These are phyloP conservation scores for Phanerochaete carnosa DNA, from an alignment of 768 basidiomycete species.

Conservation along the genomic window DNA sequence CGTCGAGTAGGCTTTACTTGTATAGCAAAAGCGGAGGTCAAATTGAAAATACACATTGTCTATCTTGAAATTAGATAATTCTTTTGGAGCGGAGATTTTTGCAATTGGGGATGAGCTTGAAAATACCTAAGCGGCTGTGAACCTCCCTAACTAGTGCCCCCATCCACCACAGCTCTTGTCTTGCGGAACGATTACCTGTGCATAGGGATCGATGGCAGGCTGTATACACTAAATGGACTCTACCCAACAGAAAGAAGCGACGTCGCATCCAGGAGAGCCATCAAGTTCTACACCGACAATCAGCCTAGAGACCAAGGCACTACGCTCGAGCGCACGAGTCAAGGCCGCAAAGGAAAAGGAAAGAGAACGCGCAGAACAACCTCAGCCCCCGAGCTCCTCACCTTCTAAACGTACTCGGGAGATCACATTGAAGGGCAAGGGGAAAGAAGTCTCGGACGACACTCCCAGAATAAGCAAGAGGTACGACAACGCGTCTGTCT, in stretches of 20 bases:
- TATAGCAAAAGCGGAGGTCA: not conserved
- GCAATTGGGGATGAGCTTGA: constrained; percentile 1
- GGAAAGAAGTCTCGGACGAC: constrained; percentile 57
- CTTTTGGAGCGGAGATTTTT: constrained; percentile 8
- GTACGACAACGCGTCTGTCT: constrained; percentile 39
- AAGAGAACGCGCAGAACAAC: constrained; percentile 47
- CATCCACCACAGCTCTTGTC: constrained; percentile 11
- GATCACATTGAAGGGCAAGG: constrained; percentile 56
- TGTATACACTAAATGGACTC: constrained; percentile 90
- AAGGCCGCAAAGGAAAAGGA: constrained; percentile 73
- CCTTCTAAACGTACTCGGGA: constrained; percentile 53
- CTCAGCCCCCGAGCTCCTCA: constrained; percentile 25
- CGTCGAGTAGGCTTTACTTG: constrained; percentile 1
- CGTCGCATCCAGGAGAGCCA: constrained; percentile 39
- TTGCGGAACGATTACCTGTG: constrained; percentile 10
- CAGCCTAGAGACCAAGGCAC: constrained; percentile 49
- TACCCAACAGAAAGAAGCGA: constrained; percentile 58
- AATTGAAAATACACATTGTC: not conserved
- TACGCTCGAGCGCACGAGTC: constrained; percentile 69
- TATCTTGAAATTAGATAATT: not conserved
- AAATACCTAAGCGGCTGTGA: constrained; percentile 4
- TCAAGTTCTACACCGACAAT: constrained; percentile 30
- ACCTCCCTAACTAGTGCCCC: constrained; percentile 14
- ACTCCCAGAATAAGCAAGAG: constrained; percentile 53
- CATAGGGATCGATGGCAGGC: constrained; percentile 73